Conservation (phyloP, 2,329 filamentous ascomycete species). For the Cordyceps sp. region DNA sequence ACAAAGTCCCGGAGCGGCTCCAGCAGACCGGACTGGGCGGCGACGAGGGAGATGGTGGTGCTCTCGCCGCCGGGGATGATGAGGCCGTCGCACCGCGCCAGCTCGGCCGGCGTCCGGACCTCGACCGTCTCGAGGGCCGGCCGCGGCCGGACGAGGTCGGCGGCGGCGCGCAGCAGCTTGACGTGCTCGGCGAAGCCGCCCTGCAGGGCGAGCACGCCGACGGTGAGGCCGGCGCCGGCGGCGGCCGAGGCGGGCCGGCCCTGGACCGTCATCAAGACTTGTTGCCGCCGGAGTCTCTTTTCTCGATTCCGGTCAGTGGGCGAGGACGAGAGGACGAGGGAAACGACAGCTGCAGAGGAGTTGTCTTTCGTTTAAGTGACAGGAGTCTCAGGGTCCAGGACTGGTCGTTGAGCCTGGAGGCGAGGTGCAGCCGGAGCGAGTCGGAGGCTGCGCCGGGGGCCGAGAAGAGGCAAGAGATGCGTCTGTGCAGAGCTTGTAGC, state of each 20-base stretch:
- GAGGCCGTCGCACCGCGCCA: constrained; percentile 62
- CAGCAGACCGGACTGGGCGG: constrained; percentile 62
- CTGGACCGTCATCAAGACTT: constrained; percentile 5
- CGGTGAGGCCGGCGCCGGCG: constrained; percentile 20
- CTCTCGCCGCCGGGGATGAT: constrained; percentile 91
- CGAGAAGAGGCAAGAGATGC: no score
- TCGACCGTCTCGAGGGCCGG: constrained; percentile 53
- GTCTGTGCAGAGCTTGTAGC: no score
- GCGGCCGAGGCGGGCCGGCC: constrained; percentile 2
- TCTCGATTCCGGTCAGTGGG: no score
- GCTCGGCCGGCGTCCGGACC: constrained; percentile 59
- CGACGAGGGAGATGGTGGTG: constrained; percentile 82
- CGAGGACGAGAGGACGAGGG: neutral
- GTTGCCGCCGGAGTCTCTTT: neutral
- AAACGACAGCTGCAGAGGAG: neutral
- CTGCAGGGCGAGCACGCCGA: constrained; percentile 62
- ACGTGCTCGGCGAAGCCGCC: constrained; percentile 88
- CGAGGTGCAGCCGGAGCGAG: no score
- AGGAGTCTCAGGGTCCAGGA: no score
- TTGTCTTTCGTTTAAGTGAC: no score
- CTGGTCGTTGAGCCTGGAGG: no score
- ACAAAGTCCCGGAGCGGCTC: constrained; percentile 81
- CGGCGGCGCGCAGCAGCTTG: constrained; percentile 54
- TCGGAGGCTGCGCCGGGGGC: no score
- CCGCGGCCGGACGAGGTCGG: constrained; percentile 31